Conservation (phyloP, 129 eudicot species). For the Centaurea solstitialis region DNA sequence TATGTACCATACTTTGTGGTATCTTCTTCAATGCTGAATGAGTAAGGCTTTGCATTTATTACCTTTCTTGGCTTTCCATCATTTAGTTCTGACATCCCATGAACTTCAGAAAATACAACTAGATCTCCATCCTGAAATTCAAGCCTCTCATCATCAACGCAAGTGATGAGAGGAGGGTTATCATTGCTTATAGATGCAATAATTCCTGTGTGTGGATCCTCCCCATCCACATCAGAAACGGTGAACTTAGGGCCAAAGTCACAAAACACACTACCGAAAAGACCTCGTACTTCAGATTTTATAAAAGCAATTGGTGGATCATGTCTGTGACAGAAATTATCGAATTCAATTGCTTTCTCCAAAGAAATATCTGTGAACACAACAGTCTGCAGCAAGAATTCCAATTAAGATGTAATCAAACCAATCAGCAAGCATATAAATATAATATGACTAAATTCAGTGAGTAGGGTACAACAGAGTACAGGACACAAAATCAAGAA, state of each 20-base stretch:
- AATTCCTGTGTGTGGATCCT: constrained; percentile 85
- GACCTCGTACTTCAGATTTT: constrained; percentile 82
- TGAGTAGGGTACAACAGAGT: neutral
- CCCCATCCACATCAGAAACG: constrained; percentile 82
- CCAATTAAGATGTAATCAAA: neutral
- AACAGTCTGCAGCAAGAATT: constrained; percentile 58
- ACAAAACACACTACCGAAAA: constrained; percentile 79
- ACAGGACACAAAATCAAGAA: neutral
- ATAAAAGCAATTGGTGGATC: constrained; percentile 90
- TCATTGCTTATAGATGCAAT: constrained; percentile 81
- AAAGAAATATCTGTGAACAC: constrained; percentile 76
- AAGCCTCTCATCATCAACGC: constrained; percentile 87
- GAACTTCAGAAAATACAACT: constrained; percentile 81
- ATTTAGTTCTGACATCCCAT: constrained; percentile 80
- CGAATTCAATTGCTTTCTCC: constrained; percentile 69
- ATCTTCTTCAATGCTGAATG: constrained; percentile 82
- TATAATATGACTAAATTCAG: neutral
- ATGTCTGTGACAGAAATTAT: constrained; percentile 82
- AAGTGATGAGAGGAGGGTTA: constrained; percentile 71
- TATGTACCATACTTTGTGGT: constrained; percentile 60
- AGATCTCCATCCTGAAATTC: constrained; percentile 94
- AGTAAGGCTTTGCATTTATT: constrained; percentile 67
- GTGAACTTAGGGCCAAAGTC: constrained; percentile 89
- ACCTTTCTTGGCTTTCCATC: constrained; percentile 84
- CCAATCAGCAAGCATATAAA: constrained; percentile 10